Percentiles rank a stretch among this genome's conserved stretches.
phyloP scores from a whole-genome alignment of 2,329 filamentous ascomycete species.

The Hawksworthiomyces lignivorus region DNA sequence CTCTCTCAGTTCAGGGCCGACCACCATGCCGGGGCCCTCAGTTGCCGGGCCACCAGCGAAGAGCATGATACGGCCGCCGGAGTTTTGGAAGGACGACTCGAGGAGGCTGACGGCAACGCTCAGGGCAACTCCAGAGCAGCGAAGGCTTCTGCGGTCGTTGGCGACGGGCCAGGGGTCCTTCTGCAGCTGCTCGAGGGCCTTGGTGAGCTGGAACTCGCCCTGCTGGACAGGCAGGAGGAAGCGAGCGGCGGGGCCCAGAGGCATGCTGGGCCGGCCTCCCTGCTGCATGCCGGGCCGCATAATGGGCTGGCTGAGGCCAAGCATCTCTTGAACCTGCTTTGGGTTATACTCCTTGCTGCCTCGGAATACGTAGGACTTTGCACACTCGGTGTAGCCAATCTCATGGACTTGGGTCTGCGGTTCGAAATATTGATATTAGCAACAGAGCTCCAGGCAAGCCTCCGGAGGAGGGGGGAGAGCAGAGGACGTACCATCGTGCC shows the following conservation, averaged over 20 bases:
- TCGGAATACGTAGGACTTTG: conserved; percentile 96
- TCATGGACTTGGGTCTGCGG: conserved; percentile 91
- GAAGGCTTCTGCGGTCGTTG: conserved; percentile 80
- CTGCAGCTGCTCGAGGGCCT: conserved; percentile 88
- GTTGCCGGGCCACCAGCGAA: conserved; percentile 93
- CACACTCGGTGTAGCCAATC: conserved; percentile 94
- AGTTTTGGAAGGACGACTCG: conserved; percentile 92
- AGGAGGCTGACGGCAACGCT: conserved; percentile 89
- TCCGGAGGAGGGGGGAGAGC: too few species aligned
- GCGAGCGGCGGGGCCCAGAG: conserved; percentile 73
- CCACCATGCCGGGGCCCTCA: conserved; percentile 93
- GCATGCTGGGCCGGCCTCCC: conserved; percentile 58
- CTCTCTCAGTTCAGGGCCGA: conserved; percentile 89
- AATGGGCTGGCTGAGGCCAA: conserved; percentile 68
- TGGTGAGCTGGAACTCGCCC: conserved; percentile 95
- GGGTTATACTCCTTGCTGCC: conserved; percentile 97
- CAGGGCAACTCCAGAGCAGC: conserved; percentile 93
- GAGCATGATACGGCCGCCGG: conserved; percentile 91
- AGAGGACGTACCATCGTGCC: conserved; percentile 72
- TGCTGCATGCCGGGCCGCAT: conserved; percentile 67
- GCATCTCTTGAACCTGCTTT: conserved; percentile 99
- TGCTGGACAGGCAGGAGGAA: conserved; percentile 93
- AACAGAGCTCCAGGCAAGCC: too few species aligned
- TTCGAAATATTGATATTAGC: too few species aligned
- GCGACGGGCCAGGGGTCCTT: conserved; percentile 97